Conservation (phyloP, 805 yeast genomes). For the Cyberlindnera japonica region DNA sequence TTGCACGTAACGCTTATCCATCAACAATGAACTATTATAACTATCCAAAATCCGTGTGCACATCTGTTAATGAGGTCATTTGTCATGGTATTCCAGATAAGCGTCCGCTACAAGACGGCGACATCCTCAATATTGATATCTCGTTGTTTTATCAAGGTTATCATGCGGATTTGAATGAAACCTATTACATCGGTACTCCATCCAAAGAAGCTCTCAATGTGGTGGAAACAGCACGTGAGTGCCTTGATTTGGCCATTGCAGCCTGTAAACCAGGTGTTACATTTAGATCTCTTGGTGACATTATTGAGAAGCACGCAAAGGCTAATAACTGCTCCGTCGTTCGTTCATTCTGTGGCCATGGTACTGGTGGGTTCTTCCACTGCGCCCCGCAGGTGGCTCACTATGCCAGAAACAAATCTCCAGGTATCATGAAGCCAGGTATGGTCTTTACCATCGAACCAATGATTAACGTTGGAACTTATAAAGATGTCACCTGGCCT, state of each 20-base stretch:
- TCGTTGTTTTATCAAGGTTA: slow-evolving; percentile 81
- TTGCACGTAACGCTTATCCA: slow-evolving; percentile 88
- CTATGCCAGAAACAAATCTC: slow-evolving; percentile 87
- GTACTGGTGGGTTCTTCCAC: slow-evolving; percentile 83
- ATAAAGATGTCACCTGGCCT: slow-evolving; percentile 87
- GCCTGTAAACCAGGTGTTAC: slow-evolving; percentile 88
- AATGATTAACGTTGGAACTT: slow-evolving; percentile 85
- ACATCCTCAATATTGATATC: slow-evolving; percentile 87
- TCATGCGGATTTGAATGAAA: slow-evolving; percentile 94
- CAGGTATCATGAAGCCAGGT: slow-evolving; percentile 93
- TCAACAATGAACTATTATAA: slow-evolving; percentile 93
- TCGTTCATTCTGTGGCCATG: slow-evolving; percentile 91
- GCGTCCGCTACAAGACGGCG: slow-evolving; percentile 85
- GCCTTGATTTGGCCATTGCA: slow-evolving; percentile 78
- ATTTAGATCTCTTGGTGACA: slow-evolving; percentile 80
- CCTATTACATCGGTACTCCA: slow-evolving; percentile 91
- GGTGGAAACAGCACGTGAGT: slow-evolving; percentile 89
- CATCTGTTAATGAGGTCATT: slow-evolving; percentile 90
- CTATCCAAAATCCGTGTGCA: slow-evolving; percentile 89
- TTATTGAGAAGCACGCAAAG: slow-evolving; percentile 82
- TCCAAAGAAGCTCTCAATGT: slow-evolving; percentile 80
- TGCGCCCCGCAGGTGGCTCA: slow-evolving; percentile 92
- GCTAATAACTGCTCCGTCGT: slow-evolving; percentile 81
- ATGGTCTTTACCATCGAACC: slow-evolving; percentile 98
- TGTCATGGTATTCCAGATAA: slow-evolving; percentile 98